Evolutionary conservation across 1,139 yeast genomes (phyloP).

Genomic region (Candida sojae): DNA sequence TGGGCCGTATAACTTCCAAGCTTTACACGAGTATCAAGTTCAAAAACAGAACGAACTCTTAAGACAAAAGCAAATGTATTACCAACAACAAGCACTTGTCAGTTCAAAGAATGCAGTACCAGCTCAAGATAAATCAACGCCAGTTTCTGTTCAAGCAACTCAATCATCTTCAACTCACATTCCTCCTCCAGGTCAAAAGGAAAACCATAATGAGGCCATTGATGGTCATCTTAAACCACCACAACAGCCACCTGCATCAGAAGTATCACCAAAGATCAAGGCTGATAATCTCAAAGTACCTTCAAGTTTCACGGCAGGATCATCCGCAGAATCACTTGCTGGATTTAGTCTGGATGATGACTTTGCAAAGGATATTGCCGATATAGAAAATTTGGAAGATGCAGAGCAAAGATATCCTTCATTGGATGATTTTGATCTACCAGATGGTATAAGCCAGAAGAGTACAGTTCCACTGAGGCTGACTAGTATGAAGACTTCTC

Average conservation of each 20-base stretch:
- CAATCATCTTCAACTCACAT: conserved; percentile 1
- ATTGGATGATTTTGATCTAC: conserved; percentile 31
- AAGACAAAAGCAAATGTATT: conserved; percentile 38
- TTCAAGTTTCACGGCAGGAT: conserved; percentile 1
- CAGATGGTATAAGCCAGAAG: conserved; percentile 6
- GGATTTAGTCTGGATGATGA: conserved; percentile 15
- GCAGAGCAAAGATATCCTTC: conserved; percentile 49
- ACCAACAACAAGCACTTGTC: conserved; percentile 28
- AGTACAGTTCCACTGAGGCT: conserved; percentile 4
- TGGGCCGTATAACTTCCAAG: conserved; percentile 48
- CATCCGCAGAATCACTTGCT: conserved; percentile 9
- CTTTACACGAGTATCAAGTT: conserved; percentile 46
- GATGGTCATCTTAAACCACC: neutral
- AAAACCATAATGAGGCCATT: neutral
- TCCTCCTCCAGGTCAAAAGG: neutral
- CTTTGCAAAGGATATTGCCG: conserved; percentile 4
- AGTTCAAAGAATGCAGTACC: conserved; percentile 8
- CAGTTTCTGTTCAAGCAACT: neutral
- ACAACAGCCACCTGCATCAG: neutral
- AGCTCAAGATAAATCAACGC: neutral
- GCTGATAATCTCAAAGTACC: conserved; percentile 2
- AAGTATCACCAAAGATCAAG: conserved; percentile 4
- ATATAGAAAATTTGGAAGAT: conserved; percentile 36
- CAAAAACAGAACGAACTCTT: conserved; percentile 39
- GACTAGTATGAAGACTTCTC: conserved; percentile 4